A percentile compares a stretch with the other conserved stretches of the same genome.
These are phyloP conservation scores for Rosa persica DNA, from an alignment of 306 rosid genomes.

Conservation along the genomic window DNA sequence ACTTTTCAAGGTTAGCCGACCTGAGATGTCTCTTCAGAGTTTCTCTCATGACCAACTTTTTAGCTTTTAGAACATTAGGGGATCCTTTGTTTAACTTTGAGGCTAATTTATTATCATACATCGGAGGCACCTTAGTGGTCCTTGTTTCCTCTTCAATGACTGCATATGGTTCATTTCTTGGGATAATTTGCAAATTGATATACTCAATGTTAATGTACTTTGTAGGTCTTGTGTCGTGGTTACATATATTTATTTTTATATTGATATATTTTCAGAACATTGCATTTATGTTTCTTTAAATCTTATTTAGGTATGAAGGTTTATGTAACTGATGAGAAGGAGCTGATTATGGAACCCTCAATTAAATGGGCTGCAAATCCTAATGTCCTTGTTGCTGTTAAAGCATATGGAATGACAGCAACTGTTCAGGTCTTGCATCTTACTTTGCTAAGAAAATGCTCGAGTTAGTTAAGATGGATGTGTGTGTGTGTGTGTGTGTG, in stretches of 20 bases:
- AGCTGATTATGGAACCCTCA: constrained; percentile 89
- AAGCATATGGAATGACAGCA: constrained; percentile 93
- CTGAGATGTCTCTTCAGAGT: constrained; percentile 14
- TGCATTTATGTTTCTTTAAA: not conserved
- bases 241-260: not conserved
- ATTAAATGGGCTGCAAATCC: constrained; percentile 97
- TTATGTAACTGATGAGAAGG: constrained; percentile 85
- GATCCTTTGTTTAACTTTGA: not conserved
- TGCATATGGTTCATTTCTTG: constrained; percentile 4
- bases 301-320: constrained; percentile 75
- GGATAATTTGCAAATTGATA: constrained; percentile 7
- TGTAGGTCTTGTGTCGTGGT: constrained; percentile 1
- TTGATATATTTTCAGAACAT: not conserved
- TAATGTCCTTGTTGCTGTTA: constrained; percentile 59
- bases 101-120: not conserved
- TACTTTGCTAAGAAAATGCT: constrained; percentile 5
- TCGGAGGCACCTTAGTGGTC: constrained; percentile 19
- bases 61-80: not conserved
- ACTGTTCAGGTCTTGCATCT: constrained; percentile 57
- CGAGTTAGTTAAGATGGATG: constrained; percentile 9
- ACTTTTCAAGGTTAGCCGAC: constrained; percentile 76
- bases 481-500: constrained; percentile 13
- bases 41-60: not conserved
- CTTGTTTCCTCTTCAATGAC: constrained; percentile 4
- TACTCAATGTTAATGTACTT: constrained; percentile 1